Evolutionary conservation across 2,329 filamentous ascomycete species (phyloP), one percentile per base, ranked within the genome.

Genomic region (Trichoderma harzianum): DNA sequence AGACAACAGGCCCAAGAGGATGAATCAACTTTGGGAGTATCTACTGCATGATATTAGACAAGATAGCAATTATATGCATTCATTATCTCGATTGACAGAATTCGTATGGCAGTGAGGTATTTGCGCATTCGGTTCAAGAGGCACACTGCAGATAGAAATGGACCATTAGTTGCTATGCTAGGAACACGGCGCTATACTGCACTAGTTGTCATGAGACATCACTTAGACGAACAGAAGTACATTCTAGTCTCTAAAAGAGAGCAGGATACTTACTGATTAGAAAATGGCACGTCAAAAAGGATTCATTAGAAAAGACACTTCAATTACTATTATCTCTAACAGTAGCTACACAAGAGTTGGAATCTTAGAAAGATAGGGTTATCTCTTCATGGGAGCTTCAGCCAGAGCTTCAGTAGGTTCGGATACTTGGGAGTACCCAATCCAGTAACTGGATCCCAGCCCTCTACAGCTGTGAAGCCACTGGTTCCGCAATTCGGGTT

Each of bases 401-500:
- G 7, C 72, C 72, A 73, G 10, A 73, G 14, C 32, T 62, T 72
- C 51, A 72, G 16, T 39, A 73, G 30, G 21, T 61, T 71, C 4
- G 60, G 70, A 47, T 73, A 73, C n/a, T 72, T 72, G 32, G 72
- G 72, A 16, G 72, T 73, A 1, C 72, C 72, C 55, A 73, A 14
- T 14, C 72, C 72, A 16, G 72, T 73, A 18, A 73, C 57, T 3
- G 72, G 72, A 24, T 73, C 72, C 72, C 72, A 73, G 2, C 72
- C 72, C 10, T 73, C 71, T 5, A 73, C 72, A 8, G 72, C 72
- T 7, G 65, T 51, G 3, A 64, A 73, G 12, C 73, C 70, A 39
- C 68, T 73, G n/a, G 70, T 65, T 21, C 79, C 80, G 72, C 82
- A 83, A 1, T 82, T 82, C 24, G 77, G 78, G 72, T 83, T 84